Evolutionary conservation across 768 basidiomycete genomes (phyloP), one percentile per base, ranked within the genome.

Genomic region (button mushroom (Agaricus bisporus)): DNA sequence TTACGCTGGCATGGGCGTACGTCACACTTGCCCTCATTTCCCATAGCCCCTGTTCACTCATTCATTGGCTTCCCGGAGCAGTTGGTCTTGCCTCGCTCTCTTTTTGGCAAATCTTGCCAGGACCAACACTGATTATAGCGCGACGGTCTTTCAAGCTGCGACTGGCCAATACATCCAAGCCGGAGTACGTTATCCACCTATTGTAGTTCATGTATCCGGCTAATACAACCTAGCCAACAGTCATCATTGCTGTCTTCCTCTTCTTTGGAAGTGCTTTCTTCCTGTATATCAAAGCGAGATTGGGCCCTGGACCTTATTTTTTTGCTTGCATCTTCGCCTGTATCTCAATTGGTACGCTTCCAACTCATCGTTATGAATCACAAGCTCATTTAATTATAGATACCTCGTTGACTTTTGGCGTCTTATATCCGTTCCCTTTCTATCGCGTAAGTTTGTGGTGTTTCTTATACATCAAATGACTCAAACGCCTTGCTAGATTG

Each of bases 81-180:
- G 86, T 22, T 90, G 86, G 86, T 67, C 69, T 10, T 84, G 81
- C 61, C 69, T 90, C 3, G 88, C 78, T 4, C 78, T 88, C 5
- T 78, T 77, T 56, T 65, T 88, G 3, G 82, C 87, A 3, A 69
- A 78, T 60, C 62, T 86, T 4, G 73, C 83, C 1, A 77, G 88
- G 11, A 67, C 58, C 1, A 60, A 78, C 36, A 71, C 67, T 12
- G 66, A 73, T 49, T 64, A 72, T 2, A 63, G 60, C 20, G 79
- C 74, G 0, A 64, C 72, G 3, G 39, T 73, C 1, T 39, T 60
- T 8, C 68, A 68, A 3, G 76, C 78, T 2, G 63, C 80, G 4
- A 61, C 73, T 6, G 87, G 83, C 1, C 56, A 71, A 42, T 89
- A 79, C 62, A 63, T 90, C 12, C 82, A 90, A 69, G 65, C 66